Evolutionary conservation across 192 early-diverging fungal genomes (phyloP).

Genomic region (Backusella australiensis): DNA sequence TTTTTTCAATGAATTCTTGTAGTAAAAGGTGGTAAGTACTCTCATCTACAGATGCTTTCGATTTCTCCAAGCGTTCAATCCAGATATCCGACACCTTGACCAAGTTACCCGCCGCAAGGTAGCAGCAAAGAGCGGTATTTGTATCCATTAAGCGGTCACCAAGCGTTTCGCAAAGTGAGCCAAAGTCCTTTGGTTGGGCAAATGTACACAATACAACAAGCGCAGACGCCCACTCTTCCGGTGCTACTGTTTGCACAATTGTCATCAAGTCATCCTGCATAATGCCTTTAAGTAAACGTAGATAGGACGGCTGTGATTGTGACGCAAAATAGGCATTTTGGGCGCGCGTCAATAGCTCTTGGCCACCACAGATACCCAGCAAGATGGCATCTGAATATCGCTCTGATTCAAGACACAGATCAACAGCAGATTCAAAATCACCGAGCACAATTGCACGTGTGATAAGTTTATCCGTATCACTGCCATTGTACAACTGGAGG

Average conservation of each 20-base stretch:
- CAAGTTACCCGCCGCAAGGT: constrained; percentile 76
- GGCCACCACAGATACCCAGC: constrained; percentile 80
- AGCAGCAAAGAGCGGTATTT: constrained; percentile 69
- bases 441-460: constrained; percentile 84
- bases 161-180: constrained; percentile 58
- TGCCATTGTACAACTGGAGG: constrained; percentile 34
- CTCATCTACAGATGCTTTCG: neutral
- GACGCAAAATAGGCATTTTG: constrained; percentile 78
- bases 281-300: constrained; percentile 80
- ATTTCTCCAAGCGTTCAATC: constrained; percentile 57
- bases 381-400: constrained; percentile 62
- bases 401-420: constrained; percentile 77
- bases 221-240: constrained; percentile 90
- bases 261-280: constrained; percentile 75
- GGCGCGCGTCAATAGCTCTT: constrained; percentile 25
- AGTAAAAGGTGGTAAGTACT: constrained; percentile 24
- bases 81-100: constrained; percentile 82
- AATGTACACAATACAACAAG: constrained; percentile 94
- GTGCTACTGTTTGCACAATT: constrained; percentile 69
- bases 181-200: constrained; percentile 80
- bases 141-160: constrained; percentile 57
- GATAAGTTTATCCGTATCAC: constrained; percentile 75
- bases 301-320: constrained; percentile 61
- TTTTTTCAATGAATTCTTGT: constrained; percentile 84
- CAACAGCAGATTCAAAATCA: constrained; percentile 88